Evolutionary conservation across 805 yeast genomes (phyloP).

Genomic region (Cyberlindnera amylophila): DNA sequence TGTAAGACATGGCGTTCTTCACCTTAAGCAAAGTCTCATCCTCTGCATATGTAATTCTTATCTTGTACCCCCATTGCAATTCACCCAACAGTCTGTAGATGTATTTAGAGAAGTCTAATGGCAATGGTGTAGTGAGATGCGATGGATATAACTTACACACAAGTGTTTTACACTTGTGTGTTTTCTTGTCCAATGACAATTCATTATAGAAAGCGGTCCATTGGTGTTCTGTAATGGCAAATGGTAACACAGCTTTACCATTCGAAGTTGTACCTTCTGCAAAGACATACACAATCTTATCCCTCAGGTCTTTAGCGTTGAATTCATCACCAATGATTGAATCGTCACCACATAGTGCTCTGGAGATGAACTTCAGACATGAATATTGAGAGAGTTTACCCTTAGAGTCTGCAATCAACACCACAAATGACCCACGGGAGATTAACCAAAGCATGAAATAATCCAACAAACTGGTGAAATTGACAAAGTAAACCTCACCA

Average conservation of each 20-base stretch:
- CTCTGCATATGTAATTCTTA: slow-evolving; percentile 22
- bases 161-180: slow-evolving; percentile 23
- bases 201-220: slow-evolving; percentile 20
- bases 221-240: slow-evolving; percentile 31
- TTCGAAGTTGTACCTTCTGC: slow-evolving; percentile 86
- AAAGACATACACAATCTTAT: slow-evolving; percentile 52
- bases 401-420: slow-evolving; percentile 33
- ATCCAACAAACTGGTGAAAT: slow-evolving; percentile 46
- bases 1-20: slow-evolving; percentile 34
- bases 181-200: not conserved
- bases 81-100: slow-evolving; percentile 22
- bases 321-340: slow-evolving; percentile 18
- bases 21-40: slow-evolving; percentile 26
- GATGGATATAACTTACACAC: slow-evolving; percentile 29
- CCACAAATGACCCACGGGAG: slow-evolving; percentile 26
- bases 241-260: slow-evolving; percentile 69
- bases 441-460: slow-evolving; percentile 34
- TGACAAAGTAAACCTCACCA: slow-evolving; percentile 43
- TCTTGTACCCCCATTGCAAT: slow-evolving; percentile 22
- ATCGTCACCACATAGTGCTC: slow-evolving; percentile 8
- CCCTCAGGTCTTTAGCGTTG: slow-evolving; percentile 23
- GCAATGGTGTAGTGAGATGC: slow-evolving; percentile 32
- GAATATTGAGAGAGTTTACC: slow-evolving; percentile 31
- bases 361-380: slow-evolving; percentile 29
- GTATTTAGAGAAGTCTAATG: slow-evolving; percentile 20